These are phyloP conservation scores for Neoscytalidium dimidiatum DNA, from an alignment of 2,329 filamentous ascomycete species.

Conservation along the genomic window DNA sequence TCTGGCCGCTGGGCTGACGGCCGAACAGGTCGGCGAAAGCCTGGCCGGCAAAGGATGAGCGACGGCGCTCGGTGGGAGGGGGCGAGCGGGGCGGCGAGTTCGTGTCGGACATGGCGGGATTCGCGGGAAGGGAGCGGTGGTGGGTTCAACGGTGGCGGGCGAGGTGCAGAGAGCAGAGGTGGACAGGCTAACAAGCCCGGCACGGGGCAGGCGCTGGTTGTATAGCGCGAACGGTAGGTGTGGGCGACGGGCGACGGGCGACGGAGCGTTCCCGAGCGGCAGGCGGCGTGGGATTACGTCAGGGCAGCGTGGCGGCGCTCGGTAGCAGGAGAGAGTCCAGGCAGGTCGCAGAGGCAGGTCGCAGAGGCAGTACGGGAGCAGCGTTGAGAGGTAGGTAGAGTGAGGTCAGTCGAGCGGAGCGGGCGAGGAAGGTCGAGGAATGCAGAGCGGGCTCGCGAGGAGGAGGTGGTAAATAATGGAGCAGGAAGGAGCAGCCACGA, in stretches of 20 bases:
- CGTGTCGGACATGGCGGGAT: constrained; percentile 37
- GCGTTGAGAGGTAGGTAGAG: neutral
- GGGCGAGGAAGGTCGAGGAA: neutral
- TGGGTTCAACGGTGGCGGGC: constrained; percentile 25
- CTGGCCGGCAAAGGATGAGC: constrained; percentile 51
- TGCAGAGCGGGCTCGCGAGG: neutral
- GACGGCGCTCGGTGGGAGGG: constrained; percentile 41
- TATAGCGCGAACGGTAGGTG: neutral
- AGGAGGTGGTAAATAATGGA: constrained; percentile 1
- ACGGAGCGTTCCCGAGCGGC: neutral
- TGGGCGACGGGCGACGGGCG: too few species aligned
- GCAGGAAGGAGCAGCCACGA: constrained; percentile 10
- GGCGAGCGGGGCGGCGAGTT: constrained; percentile 42
- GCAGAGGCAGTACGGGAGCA: neutral
- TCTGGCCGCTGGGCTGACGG: constrained; percentile 32
- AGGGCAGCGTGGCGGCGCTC: neutral
- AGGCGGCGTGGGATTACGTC: constrained; percentile 12
- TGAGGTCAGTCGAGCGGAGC: too few species aligned
- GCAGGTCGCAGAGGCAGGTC: neutral
- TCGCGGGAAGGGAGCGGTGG: neutral
- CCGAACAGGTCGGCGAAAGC: constrained; percentile 53
- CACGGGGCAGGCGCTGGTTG: neutral
- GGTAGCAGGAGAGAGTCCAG: neutral
- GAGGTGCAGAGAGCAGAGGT: constrained; percentile 24
- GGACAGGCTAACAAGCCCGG: neutral